A percentile compares a stretch with the other conserved stretches of the same genome.
phyloP scores from a whole-genome alignment of 1,139 yeast genomes.

The Magnusiomyces fungicola region DNA sequence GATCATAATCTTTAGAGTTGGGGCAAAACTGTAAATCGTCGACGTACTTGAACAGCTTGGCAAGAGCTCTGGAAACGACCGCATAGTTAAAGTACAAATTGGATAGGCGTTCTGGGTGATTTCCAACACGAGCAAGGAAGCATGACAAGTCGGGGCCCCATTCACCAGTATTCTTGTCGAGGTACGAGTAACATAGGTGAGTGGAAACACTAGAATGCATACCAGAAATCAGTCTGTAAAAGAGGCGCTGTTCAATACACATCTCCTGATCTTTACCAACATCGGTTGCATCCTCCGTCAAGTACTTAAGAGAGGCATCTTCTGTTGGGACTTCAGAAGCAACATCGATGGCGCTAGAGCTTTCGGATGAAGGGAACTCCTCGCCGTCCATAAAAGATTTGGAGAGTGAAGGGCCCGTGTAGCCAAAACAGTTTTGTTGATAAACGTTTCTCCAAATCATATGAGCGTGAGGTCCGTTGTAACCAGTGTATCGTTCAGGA shows the following conservation, averaged over 20 bases:
- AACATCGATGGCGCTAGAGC: slow-evolving; percentile 5
- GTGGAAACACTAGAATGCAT: slow-evolving; percentile 95
- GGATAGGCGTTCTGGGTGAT: slow-evolving; percentile 78
- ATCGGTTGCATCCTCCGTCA: slow-evolving; percentile 48
- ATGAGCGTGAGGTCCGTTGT: slow-evolving; percentile 85
- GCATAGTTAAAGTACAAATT: slow-evolving; percentile 93
- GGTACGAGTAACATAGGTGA: slow-evolving; percentile 80
- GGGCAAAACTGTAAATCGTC: slow-evolving; percentile 45
- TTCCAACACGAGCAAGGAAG: slow-evolving; percentile 86
- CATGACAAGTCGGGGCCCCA: slow-evolving; percentile 79
- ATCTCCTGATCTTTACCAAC: slow-evolving; percentile 44
- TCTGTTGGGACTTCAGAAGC: slow-evolving; percentile 31
- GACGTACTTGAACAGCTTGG: slow-evolving; percentile 49
- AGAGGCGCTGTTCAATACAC: slow-evolving; percentile 79
- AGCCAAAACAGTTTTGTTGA: slow-evolving; percentile 79
- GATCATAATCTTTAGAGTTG: slow-evolving; percentile 41
- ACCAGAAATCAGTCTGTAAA: slow-evolving; percentile 82
- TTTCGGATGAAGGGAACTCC: background rate
- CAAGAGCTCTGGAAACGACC: slow-evolving; percentile 70
- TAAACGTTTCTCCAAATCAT: slow-evolving; percentile 93
- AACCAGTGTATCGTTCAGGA: slow-evolving; percentile 96
- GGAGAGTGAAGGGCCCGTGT: slow-evolving; percentile 35
- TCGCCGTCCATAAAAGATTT: background rate
- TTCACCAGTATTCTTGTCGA: slow-evolving; percentile 62
- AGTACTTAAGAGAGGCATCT: slow-evolving; percentile 22